Percentiles rank a stretch among this genome's conserved stretches.
phyloP scores from a whole-genome alignment of 169 alveolate genomes.

The Ophryocystis elektroscirrha region DNA sequence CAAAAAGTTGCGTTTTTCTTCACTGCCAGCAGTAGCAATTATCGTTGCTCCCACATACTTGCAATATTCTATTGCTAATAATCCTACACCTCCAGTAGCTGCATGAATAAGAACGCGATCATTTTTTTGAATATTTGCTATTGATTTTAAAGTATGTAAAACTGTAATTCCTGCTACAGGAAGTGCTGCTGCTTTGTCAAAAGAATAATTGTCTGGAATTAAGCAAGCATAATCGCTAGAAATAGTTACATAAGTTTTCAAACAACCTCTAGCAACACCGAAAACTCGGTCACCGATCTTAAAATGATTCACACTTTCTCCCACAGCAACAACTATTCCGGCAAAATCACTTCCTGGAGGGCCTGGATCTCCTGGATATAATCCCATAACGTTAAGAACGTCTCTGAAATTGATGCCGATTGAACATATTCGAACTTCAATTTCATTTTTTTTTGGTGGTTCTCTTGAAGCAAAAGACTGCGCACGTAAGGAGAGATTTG shows the following conservation, averaged over 20 bases:
- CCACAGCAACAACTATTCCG: slow-evolving; percentile 29
- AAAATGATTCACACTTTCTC: slow-evolving; percentile 10
- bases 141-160: slow-evolving; percentile 11
- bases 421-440: slow-evolving; percentile 35
- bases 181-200: slow-evolving; percentile 24
- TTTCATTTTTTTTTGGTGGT: slow-evolving; percentile 13
- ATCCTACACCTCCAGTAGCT: slow-evolving; percentile 31
- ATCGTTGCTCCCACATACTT: slow-evolving; percentile 14
- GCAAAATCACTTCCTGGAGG: slow-evolving; percentile 41
- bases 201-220: slow-evolving; percentile 14
- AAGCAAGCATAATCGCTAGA: slow-evolving; percentile 11
- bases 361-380: slow-evolving; percentile 44
- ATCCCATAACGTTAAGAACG: slow-evolving; percentile 39
- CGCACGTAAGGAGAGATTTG: slow-evolving; percentile 15
- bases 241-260: slow-evolving; percentile 18
- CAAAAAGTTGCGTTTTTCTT: slow-evolving; percentile 6
- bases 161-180: slow-evolving; percentile 19
- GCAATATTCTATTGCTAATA: slow-evolving; percentile 18
- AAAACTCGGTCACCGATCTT: slow-evolving; percentile 25
- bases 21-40: slow-evolving; percentile 15
- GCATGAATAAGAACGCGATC: slow-evolving; percentile 20
- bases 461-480: slow-evolving; percentile 9
- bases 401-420: slow-evolving; percentile 47
- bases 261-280: slow-evolving; percentile 35
- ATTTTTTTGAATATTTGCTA: slow-evolving; percentile 9